Percentiles rank a stretch among this genome's conserved stretches.
These are phyloP conservation scores for Aureobasidium pullulans DNA, from an alignment of 2,329 filamentous ascomycete species.

Conservation along the genomic window DNA sequence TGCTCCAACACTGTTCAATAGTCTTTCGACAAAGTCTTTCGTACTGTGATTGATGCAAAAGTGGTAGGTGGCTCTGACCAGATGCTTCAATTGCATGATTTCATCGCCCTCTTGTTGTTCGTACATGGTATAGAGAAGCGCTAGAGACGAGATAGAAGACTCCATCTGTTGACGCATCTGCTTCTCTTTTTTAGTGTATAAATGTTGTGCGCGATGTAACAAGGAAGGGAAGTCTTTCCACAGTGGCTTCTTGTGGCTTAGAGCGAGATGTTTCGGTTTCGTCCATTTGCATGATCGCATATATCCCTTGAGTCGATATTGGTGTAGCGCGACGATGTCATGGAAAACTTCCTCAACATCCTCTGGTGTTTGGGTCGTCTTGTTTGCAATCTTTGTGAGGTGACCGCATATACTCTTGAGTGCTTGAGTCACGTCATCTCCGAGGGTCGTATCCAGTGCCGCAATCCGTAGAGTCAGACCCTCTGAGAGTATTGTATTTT, in stretches of 20 bases:
- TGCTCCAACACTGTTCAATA: not conserved
- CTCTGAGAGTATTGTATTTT: not conserved
- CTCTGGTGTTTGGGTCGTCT: too few species aligned
- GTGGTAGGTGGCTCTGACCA: not conserved
- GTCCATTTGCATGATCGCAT: not conserved
- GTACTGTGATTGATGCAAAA: not conserved
- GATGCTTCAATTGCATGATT: not conserved
- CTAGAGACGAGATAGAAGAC: not conserved
- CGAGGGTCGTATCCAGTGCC: slow-evolving; percentile 5
- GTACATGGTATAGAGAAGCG: too few species aligned
- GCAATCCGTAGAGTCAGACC: slow-evolving; percentile 2
- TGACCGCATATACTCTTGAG: not conserved
- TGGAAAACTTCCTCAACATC: not conserved
- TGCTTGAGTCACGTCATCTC: not conserved
- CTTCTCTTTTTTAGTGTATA: slow-evolving; percentile 11
- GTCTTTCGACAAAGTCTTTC: not conserved
- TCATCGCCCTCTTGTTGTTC: not conserved
- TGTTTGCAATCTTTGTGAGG: not conserved
- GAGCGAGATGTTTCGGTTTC: slow-evolving; percentile 6
- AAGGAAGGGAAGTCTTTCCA: slow-evolving; percentile 10
- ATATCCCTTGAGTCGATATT: not conserved
- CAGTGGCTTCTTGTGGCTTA: slow-evolving; percentile 9
- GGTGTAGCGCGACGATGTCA: not conserved
- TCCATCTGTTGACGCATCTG: not conserved
- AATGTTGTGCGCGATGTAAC: not conserved